Base-by-base conservation (phyloP, 1,284 basidiomycete species). In the Marasmius oreades region DNA sequence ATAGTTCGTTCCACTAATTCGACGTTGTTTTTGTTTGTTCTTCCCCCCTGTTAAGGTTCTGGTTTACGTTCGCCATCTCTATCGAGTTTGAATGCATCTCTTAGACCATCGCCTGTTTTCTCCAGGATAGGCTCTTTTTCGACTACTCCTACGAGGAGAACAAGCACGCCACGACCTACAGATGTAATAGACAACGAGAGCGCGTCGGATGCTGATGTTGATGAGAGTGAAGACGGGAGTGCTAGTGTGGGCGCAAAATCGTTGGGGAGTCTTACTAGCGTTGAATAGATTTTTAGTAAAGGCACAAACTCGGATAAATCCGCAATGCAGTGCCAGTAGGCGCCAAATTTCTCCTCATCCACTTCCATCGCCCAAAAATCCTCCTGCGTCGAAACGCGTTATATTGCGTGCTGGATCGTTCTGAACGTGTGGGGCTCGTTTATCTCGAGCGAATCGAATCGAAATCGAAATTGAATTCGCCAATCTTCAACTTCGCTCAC, bases 221-320 rank as follows among this genome's bases (percentile, higher is more conserved):
- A 63, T 31, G 64, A 62, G 23, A 59, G 52, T 20, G 62, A 64
- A 55, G 66, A 63, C 46, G 65, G 68, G 12, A 68, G 64, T 55
- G 73, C 76, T 42, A 79, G 71, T 53, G 77, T 76, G 14, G 75
- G 76, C 54, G 67, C 65, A 33, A 73, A 73, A 1, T 80, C 79
- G 48, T 74, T 73, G 50, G 78, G 77, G 51, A 84, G 81, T 67
- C 72, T 84, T 59, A 84, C 82, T 10, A 83, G 82, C 63, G 78
- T 85, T 52, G 82, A 85, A 64, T 83, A 66, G 66, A 51, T 10
- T 31, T n/a, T n/a, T 34, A 6, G 14, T 11, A 16, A 11, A 20
- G 44, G 14, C 20, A 16, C 44, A 2, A 20, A 37, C 36, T 37
- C n/a, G 2, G 12, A 37, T 12, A 11, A n/a, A 37, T 37, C 5